Conservation (phyloP, 2,329 filamentous ascomycete species). For the Sporothrix variecibatus region DNA sequence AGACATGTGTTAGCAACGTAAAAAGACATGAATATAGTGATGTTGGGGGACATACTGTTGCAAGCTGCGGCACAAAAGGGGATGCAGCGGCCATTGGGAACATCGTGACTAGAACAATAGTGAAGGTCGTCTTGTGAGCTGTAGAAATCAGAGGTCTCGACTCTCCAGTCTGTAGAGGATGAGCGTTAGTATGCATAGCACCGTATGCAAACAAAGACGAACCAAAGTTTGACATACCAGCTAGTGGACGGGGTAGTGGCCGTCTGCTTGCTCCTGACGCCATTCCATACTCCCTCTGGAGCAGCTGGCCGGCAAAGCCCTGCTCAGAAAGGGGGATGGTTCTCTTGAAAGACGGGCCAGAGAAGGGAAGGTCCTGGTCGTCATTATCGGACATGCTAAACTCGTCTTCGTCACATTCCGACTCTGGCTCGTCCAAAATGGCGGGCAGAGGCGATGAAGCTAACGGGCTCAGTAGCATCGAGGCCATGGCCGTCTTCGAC, state of each 20-base stretch:
- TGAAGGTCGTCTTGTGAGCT: conserved; percentile 43
- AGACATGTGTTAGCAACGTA: not conserved
- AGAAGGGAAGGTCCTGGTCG: conserved; percentile 36
- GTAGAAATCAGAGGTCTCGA: conserved; percentile 47
- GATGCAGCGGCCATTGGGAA: conserved; percentile 40
- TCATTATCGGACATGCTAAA: conserved; percentile 33
- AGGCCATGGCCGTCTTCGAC: conserved; percentile 15
- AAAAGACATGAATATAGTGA: not conserved
- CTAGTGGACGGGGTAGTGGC: conserved; percentile 41
- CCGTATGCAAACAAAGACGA: not conserved
- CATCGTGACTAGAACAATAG: conserved; percentile 43
- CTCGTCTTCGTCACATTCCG: conserved; percentile 39
- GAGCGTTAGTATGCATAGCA: conserved; percentile 11
- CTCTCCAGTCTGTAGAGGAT: conserved; percentile 42
- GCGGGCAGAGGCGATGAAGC: conserved; percentile 38
- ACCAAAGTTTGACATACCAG: conserved; percentile 31
- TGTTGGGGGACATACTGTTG: conserved; percentile 38
- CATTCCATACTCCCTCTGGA: conserved; percentile 45
- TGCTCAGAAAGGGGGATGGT: conserved; percentile 36
- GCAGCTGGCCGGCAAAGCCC: conserved; percentile 44
- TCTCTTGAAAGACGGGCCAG: not conserved
- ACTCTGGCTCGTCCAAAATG: conserved; percentile 35
- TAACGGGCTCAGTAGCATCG: conserved; percentile 44
- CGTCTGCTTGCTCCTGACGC: conserved; percentile 41
- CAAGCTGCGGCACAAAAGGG: conserved; percentile 47